phyloP scores from a whole-genome alignment of 805 yeast genomes.

The Yarrowia hollandica region DNA sequence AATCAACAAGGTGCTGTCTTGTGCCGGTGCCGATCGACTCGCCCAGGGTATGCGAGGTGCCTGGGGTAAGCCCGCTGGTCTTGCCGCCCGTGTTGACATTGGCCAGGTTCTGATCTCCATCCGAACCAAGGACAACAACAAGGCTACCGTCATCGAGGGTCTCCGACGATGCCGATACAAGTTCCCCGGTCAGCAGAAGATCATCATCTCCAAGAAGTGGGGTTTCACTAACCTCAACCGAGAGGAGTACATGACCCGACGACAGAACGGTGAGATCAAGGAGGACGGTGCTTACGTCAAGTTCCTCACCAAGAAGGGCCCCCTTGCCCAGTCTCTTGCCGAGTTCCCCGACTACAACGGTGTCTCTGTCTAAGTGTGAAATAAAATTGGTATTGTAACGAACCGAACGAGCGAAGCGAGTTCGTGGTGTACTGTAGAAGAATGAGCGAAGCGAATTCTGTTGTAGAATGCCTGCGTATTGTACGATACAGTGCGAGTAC shows the following conservation, averaged over 20 bases:
- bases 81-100: constrained; percentile 98
- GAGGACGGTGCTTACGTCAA: constrained; percentile 99
- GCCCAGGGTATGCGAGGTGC: constrained; percentile 99
- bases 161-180: constrained; percentile 99
- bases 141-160: constrained; percentile 97
- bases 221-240: constrained; percentile 99
- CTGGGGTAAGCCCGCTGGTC: constrained; percentile 99
- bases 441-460: neutral
- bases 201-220: constrained; percentile 99
- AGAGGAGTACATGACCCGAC: constrained; percentile 90
- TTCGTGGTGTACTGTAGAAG: neutral
- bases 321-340: constrained; percentile 84
- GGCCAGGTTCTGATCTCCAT: constrained; percentile 98
- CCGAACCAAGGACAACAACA: constrained; percentile 98
- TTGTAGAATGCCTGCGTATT: too few relatives aligned
- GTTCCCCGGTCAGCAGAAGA: constrained; percentile 99
- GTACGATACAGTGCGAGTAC: too few relatives aligned
- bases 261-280: constrained; percentile 97
- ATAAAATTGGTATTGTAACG: neutral
- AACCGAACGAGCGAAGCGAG: neutral
- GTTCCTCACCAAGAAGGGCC: constrained; percentile 96
- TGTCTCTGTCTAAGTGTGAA: constrained; percentile 43
- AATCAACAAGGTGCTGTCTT: constrained; percentile 99
- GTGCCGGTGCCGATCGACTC: constrained; percentile 99
- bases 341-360: constrained; percentile 80